These are phyloP conservation scores for Tulasnella sp. DNA, from an alignment of 768 basidiomycete species.

Conservation along the genomic window DNA sequence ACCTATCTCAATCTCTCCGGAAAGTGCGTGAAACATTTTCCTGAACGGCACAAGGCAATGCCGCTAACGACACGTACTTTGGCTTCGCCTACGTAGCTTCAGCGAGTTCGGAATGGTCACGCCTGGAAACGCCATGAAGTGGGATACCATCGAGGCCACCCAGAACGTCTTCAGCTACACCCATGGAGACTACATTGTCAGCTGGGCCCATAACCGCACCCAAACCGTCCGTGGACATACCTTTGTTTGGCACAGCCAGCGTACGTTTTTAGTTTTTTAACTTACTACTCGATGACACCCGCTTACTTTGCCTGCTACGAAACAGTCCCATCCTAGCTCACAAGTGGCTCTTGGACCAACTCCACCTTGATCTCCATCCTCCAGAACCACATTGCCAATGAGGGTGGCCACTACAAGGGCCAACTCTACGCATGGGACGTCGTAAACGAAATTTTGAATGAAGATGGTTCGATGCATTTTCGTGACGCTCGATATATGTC, in stretches of 20 bases:
- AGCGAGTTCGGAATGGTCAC: constrained; percentile 28
- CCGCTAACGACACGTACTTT: background rate
- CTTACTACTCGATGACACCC: background rate
- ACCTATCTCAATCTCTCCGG: constrained; percentile 24
- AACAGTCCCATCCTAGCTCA: constrained; percentile 20
- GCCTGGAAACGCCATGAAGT: constrained; percentile 26
- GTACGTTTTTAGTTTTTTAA: background rate
- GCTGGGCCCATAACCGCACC: constrained; percentile 14
- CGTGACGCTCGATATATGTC: background rate
- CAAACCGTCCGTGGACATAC: constrained; percentile 25
- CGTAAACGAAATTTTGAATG: constrained; percentile 59
- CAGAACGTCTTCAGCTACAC: constrained; percentile 9
- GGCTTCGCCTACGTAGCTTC: background rate
- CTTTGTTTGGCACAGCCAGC: constrained; percentile 27
- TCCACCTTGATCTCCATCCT: constrained; percentile 40
- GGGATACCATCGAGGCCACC: constrained; percentile 24
- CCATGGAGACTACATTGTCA: constrained; percentile 20
- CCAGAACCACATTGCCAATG: constrained; percentile 48
- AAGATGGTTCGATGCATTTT: constrained; percentile 41
- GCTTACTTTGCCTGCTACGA: background rate
- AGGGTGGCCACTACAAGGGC: constrained; percentile 54
- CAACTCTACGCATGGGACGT: constrained; percentile 55
- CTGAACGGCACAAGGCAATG: background rate
- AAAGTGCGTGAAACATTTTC: background rate
- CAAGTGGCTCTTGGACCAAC: constrained; percentile 25